Evolutionary conservation across 2,329 filamentous ascomycete genomes (phyloP), one percentile per base, ranked within the genome.

Genomic region (Fusarium avenaceum): DNA sequence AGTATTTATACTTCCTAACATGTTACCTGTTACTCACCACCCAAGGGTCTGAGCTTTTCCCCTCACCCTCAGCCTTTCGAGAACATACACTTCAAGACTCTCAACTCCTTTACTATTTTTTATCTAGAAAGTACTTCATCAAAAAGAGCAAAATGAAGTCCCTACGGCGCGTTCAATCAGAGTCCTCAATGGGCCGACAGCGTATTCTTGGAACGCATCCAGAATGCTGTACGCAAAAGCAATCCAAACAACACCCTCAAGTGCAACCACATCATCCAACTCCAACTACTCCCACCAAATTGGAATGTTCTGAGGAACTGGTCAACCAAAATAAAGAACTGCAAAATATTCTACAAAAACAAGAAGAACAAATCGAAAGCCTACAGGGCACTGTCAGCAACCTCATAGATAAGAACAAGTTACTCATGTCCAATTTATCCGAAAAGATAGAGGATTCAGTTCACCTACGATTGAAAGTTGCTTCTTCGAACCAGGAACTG

Each of bases 311-410:
- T 32, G 38, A 42, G 38, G 13, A 11, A 15, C 7, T 42, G 15
- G 19, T 13, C 38, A 42, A 22, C 9, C 48, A 51, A 11, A 42
- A 42, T 51, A 42, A 15, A 22, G 38, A 51, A 22, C 48, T 32
- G 22, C 26, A 42, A 9, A 32, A 32, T 6, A 7, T 42, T 42
- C 42, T 51, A 26, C 48, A 9, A 22, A n/a, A 51, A n/a, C 48
- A 51, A 42, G 19, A 42, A 51, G 11, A 51, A n/a, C 26, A 51
- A 13, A 42, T 42, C 8, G 13, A 51, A 32, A 24, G n/a, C 11
- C 30, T 51, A 17, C 48, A 51, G n/a, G 35, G 32, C 30, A 51
- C 38, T 14, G 48, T 51, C 13, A 51, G 38, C 9, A 32, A 42
- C 6, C n/a, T 42, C n/a, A 51, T 42, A 30, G 19, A 49, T n/a